A percentile compares a stretch with the other conserved stretches of the same genome.
Conservation (phyloP, 2,329 filamentous ascomycete genomes). For the Stylonectria norvegica region DNA sequence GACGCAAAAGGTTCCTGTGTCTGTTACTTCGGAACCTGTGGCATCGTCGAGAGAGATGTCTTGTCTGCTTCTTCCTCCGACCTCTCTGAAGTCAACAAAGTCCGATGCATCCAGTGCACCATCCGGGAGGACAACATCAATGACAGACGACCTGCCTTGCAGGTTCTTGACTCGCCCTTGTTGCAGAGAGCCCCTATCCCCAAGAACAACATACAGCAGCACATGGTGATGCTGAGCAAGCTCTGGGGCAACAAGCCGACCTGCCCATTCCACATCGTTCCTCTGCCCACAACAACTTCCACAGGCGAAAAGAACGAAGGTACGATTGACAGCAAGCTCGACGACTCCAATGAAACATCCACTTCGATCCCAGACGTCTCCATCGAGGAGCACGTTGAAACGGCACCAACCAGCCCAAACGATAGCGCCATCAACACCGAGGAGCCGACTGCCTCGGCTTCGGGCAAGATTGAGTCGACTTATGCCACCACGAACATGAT, state of each 20-base stretch:
- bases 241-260: conserved; percentile 9
- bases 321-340: no score
- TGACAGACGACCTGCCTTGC: conserved; percentile 1
- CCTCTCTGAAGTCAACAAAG: conserved; percentile 7
- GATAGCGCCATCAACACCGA: no score
- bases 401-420: no score
- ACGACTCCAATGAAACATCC: no score
- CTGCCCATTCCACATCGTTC: conserved; percentile 13
- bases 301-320: no score
- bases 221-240: background rate
- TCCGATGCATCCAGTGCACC: conserved; percentile 17
- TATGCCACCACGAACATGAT: no score
- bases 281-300: no score
- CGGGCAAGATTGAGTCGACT: no score
- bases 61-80: conserved; percentile 4
- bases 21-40: conserved; percentile 27
- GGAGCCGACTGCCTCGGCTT: no score
- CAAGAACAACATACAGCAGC: background rate
- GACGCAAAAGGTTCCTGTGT: conserved; percentile 12
- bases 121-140: conserved; percentile 14
- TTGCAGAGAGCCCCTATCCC: conserved; percentile 7
- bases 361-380: no score
- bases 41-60: conserved; percentile 3
- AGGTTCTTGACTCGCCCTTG: conserved; percentile 17
- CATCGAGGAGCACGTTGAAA: no score